Conservation (phyloP, 2,329 filamentous ascomycete genomes). For the Colletotrichum lupini region DNA sequence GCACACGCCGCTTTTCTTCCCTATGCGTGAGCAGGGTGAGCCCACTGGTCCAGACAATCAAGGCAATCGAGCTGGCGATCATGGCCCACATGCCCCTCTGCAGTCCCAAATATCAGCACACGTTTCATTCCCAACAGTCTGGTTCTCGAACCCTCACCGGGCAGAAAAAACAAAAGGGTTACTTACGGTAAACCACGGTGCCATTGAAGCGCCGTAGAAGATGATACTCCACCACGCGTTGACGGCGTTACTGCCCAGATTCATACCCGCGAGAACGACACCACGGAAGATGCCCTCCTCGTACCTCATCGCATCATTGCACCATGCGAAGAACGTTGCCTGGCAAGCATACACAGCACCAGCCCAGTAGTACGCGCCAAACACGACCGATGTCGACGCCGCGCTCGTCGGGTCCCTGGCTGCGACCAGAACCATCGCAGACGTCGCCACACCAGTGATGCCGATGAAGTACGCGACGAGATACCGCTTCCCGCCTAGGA, state of each 20-base stretch:
- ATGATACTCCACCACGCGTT: slow-evolving; percentile 81
- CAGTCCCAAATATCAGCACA: slow-evolving; percentile 2
- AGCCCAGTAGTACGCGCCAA: slow-evolving; percentile 77
- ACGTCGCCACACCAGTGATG: slow-evolving; percentile 71
- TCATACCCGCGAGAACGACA: slow-evolving; percentile 79
- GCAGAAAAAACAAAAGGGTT: not conserved
- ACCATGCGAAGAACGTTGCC: slow-evolving; percentile 81
- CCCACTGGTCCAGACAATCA: slow-evolving; percentile 68
- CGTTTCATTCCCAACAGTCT: not conserved
- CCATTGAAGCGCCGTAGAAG: slow-evolving; percentile 75
- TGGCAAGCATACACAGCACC: slow-evolving; percentile 78
- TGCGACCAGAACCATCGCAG: slow-evolving; percentile 69
- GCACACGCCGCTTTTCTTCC: slow-evolving; percentile 21
- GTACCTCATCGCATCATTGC: slow-evolving; percentile 75
- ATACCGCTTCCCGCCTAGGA: slow-evolving; percentile 70
- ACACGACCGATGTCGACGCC: slow-evolving; percentile 62
- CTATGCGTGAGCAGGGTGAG: slow-evolving; percentile 56
- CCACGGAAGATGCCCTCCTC: slow-evolving; percentile 72
- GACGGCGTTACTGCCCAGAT: slow-evolving; percentile 73
- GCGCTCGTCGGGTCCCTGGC: slow-evolving; percentile 51
- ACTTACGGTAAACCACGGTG: slow-evolving; percentile 72
- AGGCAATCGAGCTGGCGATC: slow-evolving; percentile 71
- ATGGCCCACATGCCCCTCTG: slow-evolving; percentile 79
- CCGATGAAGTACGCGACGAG: slow-evolving; percentile 76
- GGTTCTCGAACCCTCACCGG: not conserved